These are phyloP conservation scores for Sonneratia caseolaris DNA, from an alignment of 345 rosid species.

Conservation along the genomic window DNA sequence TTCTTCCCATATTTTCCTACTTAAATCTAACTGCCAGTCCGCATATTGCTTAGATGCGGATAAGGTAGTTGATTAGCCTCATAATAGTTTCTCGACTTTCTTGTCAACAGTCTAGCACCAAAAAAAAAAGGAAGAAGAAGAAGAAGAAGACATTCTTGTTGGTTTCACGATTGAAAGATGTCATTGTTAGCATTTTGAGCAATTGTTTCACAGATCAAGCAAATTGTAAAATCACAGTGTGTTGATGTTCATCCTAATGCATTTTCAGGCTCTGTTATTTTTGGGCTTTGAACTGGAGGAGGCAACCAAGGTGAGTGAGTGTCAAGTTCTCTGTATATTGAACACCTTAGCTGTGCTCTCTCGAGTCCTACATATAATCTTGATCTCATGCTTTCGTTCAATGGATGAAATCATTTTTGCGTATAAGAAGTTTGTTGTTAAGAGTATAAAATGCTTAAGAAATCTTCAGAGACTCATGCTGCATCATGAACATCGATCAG, in stretches of 20 bases:
- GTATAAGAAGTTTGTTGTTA: background rate
- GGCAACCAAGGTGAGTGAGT: conserved; percentile 38
- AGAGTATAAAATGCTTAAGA: background rate
- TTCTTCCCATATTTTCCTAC: background rate
- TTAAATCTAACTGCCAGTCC: background rate
- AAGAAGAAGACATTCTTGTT: background rate
- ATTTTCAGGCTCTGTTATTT: conserved; percentile 59
- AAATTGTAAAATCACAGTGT: background rate
- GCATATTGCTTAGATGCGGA: background rate
- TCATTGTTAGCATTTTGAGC: background rate
- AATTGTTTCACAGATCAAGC: background rate
- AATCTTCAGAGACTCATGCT: background rate
- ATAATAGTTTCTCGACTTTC: background rate
- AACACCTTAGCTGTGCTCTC: background rate
- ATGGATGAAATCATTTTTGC: background rate
- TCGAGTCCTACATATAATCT: background rate
- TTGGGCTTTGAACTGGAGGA: conserved; percentile 64
- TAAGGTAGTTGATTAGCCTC: background rate
- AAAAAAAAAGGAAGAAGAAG: too few species aligned
- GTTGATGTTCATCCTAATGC: background rate
- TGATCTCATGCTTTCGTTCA: background rate
- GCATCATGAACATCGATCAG: background rate
- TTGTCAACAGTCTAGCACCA: too few species aligned
- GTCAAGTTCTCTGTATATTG: background rate
- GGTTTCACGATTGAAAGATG: conserved; percentile 4